These are phyloP conservation scores for Phlegmacium glaucopus DNA, from an alignment of 768 basidiomycete genomes.

Conservation along the genomic window DNA sequence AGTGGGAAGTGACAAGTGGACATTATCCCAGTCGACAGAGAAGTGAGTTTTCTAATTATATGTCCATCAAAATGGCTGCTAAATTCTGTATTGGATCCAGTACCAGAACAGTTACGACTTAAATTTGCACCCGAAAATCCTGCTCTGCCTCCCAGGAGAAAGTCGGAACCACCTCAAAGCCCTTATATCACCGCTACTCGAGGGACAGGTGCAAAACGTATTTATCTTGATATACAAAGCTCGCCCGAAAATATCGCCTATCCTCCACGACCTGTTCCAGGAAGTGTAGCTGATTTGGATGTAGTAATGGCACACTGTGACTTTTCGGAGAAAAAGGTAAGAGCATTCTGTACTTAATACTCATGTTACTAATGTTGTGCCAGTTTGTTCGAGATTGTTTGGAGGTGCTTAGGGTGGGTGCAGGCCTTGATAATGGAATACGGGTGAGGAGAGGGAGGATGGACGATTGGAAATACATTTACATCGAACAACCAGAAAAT, in stretches of 20 bases:
- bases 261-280: conserved; percentile 82
- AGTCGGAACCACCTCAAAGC: conserved; percentile 29
- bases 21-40: conserved; percentile 85
- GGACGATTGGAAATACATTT: conserved; percentile 88
- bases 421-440: conserved; percentile 79
- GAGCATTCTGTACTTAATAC: conserved; percentile 5
- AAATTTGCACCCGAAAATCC: conserved; percentile 62
- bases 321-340: conserved; percentile 75
- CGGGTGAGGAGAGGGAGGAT: conserved; percentile 71
- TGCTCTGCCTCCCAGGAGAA: conserved; percentile 55
- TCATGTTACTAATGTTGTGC: conserved; percentile 5
- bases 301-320: conserved; percentile 90
- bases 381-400: conserved; percentile 98
- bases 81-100: conserved; percentile 32
- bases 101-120: conserved; percentile 68
- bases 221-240: conserved; percentile 70
- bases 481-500: conserved; percentile 53
- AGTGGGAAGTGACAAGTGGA: conserved; percentile 92
- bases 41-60: conserved; percentile 46
- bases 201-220: conserved; percentile 74
- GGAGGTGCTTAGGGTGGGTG: conserved; percentile 90
- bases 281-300: conserved; percentile 87
- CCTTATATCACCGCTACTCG: conserved; percentile 53
- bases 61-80: neutral
- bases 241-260: conserved; percentile 67